Base-by-base conservation (phyloP, 1,284 basidiomycete genomes). In the Trichosporon coremiiforme region DNA sequence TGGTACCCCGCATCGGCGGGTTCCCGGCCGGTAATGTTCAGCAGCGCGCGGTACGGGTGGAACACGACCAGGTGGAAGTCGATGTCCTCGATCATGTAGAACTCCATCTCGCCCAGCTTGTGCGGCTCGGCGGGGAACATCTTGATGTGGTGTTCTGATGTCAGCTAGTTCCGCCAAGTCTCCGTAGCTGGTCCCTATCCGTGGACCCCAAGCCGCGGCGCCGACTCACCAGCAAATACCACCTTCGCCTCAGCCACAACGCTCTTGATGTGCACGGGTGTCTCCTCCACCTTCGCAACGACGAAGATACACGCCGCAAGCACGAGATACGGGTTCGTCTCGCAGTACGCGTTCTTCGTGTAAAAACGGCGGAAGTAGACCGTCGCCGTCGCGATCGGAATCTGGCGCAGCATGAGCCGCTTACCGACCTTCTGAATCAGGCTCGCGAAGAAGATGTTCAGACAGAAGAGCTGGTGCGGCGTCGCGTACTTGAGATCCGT, bases 51-150 rank as follows among this genome's bases (percentile, higher is more conserved):
- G 83, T 98, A 99, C 0, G 96, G 95, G 81, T 98, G 96, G 81
- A 94, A 98, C 7, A 98, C 87, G 65, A 91, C 88, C 53, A 99
- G 85, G 83, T 98, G 94, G 78, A 96, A 98, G 82, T 97, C 94
- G 53, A 99, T 88, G 80, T 99, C 96, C 77, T 94, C 94, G 22
- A 99, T 89, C 13, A 99, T 88, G 83, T 98, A 98, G 84, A 98
- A 98, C 68, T 98, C 96, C 95, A 98, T 98, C 82, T 98, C 95
- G 4, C 95, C 96, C 5, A 99, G 85, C 78, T 93, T 94, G n/a
- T 90, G 88, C 75, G 94, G 90, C 79, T 98, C 94, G 0, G 90
- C 87, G 0, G 92, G 89, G 77, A 96, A 94, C 38, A 87, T 84
- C 78, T 91, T 91, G 77, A 91, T 85, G 15, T 87, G 87, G 75